Evolutionary conservation across 148 eudicot species (phyloP).

Genomic region (Chenopodium quinoa): DNA sequence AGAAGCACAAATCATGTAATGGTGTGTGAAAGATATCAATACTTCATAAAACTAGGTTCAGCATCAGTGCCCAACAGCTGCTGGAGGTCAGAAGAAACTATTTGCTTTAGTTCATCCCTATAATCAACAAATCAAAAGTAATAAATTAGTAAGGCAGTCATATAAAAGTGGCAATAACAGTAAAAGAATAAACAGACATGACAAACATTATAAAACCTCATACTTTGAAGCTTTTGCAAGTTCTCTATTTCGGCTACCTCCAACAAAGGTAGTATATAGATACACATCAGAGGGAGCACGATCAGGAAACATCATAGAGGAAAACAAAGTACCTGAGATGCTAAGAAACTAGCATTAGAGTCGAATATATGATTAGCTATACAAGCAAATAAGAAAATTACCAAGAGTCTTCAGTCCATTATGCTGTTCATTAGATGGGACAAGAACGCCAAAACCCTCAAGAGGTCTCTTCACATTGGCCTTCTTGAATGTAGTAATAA

Average conservation of each 20-base stretch:
- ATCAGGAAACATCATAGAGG: constrained; percentile 97
- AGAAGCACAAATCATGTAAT: constrained; percentile 1
- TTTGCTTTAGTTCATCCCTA: constrained; percentile 82
- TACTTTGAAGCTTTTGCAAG: constrained; percentile 93
- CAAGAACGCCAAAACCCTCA: constrained; percentile 94
- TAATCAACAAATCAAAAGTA: constrained; percentile 5
- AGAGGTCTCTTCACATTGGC: constrained; percentile 76
- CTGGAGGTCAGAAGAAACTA: constrained; percentile 65
- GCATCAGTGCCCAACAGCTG: constrained; percentile 64
- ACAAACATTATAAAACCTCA: not conserved
- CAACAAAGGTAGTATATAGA: constrained; percentile 93
- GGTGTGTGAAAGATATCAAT: constrained; percentile 24
- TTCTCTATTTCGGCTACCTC: constrained; percentile 89
- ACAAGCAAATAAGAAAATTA: constrained; percentile 33
- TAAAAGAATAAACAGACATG: not conserved
- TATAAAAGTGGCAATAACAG: not conserved
- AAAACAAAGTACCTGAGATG: constrained; percentile 82
- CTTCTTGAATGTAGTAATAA: constrained; percentile 82
- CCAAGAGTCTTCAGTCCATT: constrained; percentile 88
- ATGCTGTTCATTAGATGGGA: constrained; percentile 84
- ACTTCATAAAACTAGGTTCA: constrained; percentile 66
- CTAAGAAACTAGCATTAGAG: constrained; percentile 18
- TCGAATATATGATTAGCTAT: not conserved
- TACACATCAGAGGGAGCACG: constrained; percentile 78
- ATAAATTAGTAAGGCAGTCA: constrained; percentile 1